phyloP scores from a whole-genome alignment of 176 grass and related monocot genomes.

The Aegilops sharonensis region DNA sequence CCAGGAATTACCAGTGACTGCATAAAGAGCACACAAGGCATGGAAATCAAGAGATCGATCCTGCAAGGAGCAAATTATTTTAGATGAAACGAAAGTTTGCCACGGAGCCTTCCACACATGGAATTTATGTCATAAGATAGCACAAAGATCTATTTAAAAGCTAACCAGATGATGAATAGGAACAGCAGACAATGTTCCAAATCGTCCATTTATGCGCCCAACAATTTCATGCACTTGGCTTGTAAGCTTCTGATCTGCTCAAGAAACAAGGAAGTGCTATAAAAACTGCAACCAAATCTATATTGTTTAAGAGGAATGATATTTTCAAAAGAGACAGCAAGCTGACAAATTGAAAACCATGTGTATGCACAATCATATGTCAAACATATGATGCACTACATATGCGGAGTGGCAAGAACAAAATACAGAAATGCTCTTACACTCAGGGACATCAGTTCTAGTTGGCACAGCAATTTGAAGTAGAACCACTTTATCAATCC shows the following conservation, averaged over 20 bases:
- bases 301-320: background rate
- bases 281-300: background rate
- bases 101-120: background rate
- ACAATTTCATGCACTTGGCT: constrained; percentile 99
- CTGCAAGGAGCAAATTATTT: constrained; percentile 54
- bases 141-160: background rate
- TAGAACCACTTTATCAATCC: constrained; percentile 91
- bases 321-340: background rate
- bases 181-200: constrained; percentile 95
- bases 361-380: background rate
- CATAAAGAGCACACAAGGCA: constrained; percentile 92
- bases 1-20: constrained; percentile 73
- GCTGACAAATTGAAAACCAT: constrained; percentile 4
- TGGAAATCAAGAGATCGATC: constrained; percentile 96
- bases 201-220: constrained; percentile 97
- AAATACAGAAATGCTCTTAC: constrained; percentile 48
- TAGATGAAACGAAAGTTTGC: constrained; percentile 10
- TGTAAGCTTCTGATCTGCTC: constrained; percentile 96
- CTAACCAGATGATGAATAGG: constrained; percentile 97
- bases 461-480: constrained; percentile 99
- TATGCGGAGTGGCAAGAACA: constrained; percentile 1
- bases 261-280: constrained; percentile 8
- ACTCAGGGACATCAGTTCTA: constrained; percentile 97
- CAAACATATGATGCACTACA: constrained; percentile 3
- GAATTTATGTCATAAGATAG: background rate